Percentiles rank a stretch among this genome's conserved stretches.
Conservation (phyloP, 345 rosid genomes). For the Ceriops tagal region DNA sequence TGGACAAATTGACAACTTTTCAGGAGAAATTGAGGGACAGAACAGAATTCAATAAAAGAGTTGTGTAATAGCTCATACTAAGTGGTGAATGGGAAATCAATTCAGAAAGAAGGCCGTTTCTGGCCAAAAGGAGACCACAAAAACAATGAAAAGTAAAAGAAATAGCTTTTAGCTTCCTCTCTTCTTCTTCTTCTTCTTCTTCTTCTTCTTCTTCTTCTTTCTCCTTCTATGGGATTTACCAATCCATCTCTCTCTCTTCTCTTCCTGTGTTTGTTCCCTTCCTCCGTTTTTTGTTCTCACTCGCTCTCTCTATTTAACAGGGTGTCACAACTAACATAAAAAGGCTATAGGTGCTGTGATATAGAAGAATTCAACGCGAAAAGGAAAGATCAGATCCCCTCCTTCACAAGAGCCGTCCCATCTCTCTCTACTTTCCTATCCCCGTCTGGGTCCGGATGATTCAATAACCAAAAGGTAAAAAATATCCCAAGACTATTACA, state of each 20-base stretch:
- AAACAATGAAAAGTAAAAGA: neutral
- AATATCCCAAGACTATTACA: slow-evolving; percentile 14
- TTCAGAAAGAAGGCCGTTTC: too few species aligned
- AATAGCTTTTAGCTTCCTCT: neutral
- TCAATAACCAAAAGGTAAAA: slow-evolving; percentile 16
- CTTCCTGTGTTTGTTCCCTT: neutral
- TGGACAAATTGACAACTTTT: slow-evolving; percentile 7
- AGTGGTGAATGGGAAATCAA: too few species aligned
- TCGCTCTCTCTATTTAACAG: neutral
- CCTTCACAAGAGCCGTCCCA: slow-evolving; percentile 21
- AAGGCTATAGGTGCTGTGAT: neutral
- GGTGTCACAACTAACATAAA: neutral
- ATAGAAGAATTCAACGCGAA: slow-evolving; percentile 40
- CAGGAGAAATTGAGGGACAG: neutral
- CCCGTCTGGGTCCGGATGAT: neutral
- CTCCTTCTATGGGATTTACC: neutral
- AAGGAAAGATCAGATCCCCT: slow-evolving; percentile 46
- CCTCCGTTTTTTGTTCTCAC: neutral
- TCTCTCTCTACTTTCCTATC: neutral
- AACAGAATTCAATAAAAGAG: too few species aligned
- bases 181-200: neutral
- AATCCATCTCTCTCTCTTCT: neutral
- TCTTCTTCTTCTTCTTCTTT: neutral
- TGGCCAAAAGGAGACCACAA: neutral
- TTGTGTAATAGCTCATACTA: too few species aligned